Evolutionary conservation across 2,329 filamentous ascomycete genomes (phyloP).

Genomic region (Cladorrhinum sp.): DNA sequence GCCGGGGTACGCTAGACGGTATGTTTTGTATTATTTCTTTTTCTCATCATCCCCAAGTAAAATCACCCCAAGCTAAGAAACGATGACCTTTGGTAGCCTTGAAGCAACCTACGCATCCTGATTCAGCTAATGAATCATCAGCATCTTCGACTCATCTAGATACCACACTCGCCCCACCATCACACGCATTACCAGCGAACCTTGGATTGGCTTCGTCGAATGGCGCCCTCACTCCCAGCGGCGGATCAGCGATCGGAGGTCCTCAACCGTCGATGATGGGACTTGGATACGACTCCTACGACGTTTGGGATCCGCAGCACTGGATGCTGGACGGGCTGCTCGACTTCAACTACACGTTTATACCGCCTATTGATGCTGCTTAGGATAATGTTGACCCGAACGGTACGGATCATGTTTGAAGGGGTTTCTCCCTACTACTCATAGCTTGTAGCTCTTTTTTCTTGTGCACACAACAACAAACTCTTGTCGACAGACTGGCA

Average conservation of each 20-base stretch:
- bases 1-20: conserved; percentile 69
- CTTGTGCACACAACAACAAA: neutral
- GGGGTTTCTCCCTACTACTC: neutral
- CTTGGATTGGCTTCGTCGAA: conserved; percentile 46
- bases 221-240: conserved; percentile 52
- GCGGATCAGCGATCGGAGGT: conserved; percentile 43
- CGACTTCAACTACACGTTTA: conserved; percentile 71
- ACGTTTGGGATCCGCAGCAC: conserved; percentile 88
- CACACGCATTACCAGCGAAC: conserved; percentile 48
- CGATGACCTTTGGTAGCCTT: conserved; percentile 55
- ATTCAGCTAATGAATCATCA: conserved; percentile 72
- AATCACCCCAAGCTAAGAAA: conserved; percentile 33
- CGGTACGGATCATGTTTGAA: neutral
- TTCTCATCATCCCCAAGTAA: conserved; percentile 23
- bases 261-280: conserved; percentile 46
- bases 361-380: conserved; percentile 52
- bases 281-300: conserved; percentile 62
- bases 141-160: conserved; percentile 64
- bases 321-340: conserved; percentile 89
- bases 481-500: neutral
- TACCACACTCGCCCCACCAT: conserved; percentile 52
- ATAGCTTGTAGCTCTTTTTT: neutral
- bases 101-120: conserved; percentile 82
- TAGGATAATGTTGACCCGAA: conserved; percentile 29
- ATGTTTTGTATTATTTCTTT: conserved; percentile 34